Evolutionary conservation across 2,329 filamentous ascomycete species (phyloP), one percentile per base, ranked within the genome.

Genomic region (Stagonosporopsis chrysanthemi): DNA sequence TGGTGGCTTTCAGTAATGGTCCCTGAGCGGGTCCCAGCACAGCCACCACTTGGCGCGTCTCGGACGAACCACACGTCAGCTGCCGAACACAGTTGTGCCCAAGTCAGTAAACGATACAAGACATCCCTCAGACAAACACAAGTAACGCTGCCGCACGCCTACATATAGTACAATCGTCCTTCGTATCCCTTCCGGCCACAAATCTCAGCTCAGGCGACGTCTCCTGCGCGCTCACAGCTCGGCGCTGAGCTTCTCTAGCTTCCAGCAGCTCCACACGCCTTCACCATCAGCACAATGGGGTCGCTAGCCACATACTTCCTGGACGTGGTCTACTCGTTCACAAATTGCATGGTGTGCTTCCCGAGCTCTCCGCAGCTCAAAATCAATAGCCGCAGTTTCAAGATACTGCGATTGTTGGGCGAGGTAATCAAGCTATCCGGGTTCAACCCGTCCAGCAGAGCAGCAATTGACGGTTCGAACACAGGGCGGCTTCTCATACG

Each of bases 261-360:
- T 51, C 63, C 59, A 48, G 54, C 50, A 64, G 58, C 53, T 62
- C 41, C 51, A 42, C 52, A 63, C 19, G 59, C 61, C 56, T 48
- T 42, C 31, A 49, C 44, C 45, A 54, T 40, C 52, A 41, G 42
- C 59, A 67, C 58, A 19, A 75, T 75, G 72, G 71, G 69, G 40
- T 75, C 73, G 22, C 40, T 77, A 60, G 70, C 78, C 31, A 80
- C 80, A 57, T 89, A 96, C 74, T 82, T 98, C 60, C 86, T 94
- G 65, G 95, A 98, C 76, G 83, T 96, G 33, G 81, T 98, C 66
- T 96, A 95, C 78, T 96, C 92, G 58, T 85, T 99, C 61, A 92
- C 91, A 63, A 96, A 93, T 80, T 98, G 94, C 83, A 88, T 98
- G 79, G 94, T 90, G 78, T 99, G 95, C 82, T 98, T 99, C 75